Base-by-base conservation (phyloP, 108 stramenopile species). In the Asterionellopsis glacialis region DNA sequence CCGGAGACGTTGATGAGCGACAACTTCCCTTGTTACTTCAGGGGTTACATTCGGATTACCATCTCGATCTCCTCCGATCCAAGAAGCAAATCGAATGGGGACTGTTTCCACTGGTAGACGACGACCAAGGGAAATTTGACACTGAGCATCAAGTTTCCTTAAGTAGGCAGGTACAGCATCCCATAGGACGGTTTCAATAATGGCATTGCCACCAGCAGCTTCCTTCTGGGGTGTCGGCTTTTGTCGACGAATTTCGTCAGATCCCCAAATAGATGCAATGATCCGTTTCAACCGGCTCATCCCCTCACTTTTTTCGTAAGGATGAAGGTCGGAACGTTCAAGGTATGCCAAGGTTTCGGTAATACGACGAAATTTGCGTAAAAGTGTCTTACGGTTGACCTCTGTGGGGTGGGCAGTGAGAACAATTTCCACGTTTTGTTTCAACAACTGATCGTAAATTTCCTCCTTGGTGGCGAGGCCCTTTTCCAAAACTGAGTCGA, bases 401-500 rank as follows among this genome's bases (percentile, higher is more conserved):
- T 98, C 95, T 13, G 97, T 98, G 9, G 97, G 97, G 71, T 98
- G 97, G 15, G 97, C 97, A 45, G 97, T 98, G 57, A 98, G 74
- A 14, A 98, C 95, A 56, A 98, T 82, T 82, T 98, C 96, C 24
- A 93, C 87, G 67, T 83, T 91, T 76, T 98, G 95, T 45, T 54
- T 76, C 51, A 70, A 61, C n/a, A 98, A 63, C 64, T 84, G 83
- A n/a, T 93, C 65, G 61, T 71, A 82, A 55, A 98, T 91, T 72
- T 89, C 68, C 23, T 94, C 76, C 7, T 61, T 44, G 11, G 81
- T 67, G 24, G 74, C 70, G 16, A 65, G 45, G 12, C 77, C 71
- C 22, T 71, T 59, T 27, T 81, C 63, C 60, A 87, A 54, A 40
- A 92, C 51, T 19, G 61, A 59, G 18, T 84, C 79, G 49, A 93